Percentiles rank a stretch among this genome's conserved stretches.
Conservation (phyloP, 306 rosid genomes). For the Ammopiptanthus mongolicus region DNA sequence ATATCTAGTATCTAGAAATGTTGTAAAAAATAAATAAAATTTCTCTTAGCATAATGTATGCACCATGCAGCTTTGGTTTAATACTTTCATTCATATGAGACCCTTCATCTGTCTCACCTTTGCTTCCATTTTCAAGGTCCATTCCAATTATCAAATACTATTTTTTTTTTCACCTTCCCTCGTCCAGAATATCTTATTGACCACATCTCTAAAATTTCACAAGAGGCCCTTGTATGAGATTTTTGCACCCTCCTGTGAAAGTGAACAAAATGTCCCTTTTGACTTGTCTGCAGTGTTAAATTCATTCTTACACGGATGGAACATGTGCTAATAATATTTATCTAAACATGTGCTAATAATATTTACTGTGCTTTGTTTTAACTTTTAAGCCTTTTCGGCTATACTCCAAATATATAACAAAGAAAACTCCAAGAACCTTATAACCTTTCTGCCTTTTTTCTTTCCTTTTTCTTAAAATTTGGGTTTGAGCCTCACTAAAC, state of each 20-base stretch:
- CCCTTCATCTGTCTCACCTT: not conserved
- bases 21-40: too few species aligned
- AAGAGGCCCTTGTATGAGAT: not conserved
- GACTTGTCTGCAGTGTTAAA: not conserved
- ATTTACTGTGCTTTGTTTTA: constrained; percentile 14
- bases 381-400: not conserved
- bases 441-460: not conserved
- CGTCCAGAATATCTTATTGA: not conserved
- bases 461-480: not conserved
- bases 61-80: not conserved
- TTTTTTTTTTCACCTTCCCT: not conserved
- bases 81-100: not conserved
- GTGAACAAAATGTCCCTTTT: not conserved
- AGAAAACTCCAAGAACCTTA: not conserved
- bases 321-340: not conserved
- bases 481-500: too few species aligned
- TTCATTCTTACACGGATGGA: constrained; percentile 18
- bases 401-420: not conserved
- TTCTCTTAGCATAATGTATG: not conserved
- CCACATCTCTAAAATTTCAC: not conserved
- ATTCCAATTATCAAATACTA: not conserved
- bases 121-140: not conserved
- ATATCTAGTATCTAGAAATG: too few species aligned
- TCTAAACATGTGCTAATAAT: constrained; percentile 4
- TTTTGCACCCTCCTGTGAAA: not conserved